These are phyloP conservation scores for Globisporangium irregulare DNA, from an alignment of 352 stramenopile species.

Conservation along the genomic window DNA sequence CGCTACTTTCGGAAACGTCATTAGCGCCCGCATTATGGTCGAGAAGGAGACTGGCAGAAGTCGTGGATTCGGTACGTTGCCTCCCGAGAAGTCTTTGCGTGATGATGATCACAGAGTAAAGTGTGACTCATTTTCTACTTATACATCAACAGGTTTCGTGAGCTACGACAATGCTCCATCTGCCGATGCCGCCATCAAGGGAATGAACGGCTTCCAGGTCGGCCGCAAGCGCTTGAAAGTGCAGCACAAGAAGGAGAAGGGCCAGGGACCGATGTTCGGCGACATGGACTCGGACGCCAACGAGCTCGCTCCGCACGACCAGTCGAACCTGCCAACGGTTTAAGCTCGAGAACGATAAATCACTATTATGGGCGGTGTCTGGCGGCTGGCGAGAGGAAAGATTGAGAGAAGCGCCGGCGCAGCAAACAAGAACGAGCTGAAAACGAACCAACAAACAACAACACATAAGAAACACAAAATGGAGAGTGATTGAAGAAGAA, in stretches of 20 bases:
- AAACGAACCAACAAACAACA: conserved; percentile 9
- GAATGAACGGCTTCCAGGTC: conserved; percentile 96
- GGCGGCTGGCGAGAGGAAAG: background rate
- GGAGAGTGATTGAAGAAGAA: background rate
- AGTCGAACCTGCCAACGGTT: conserved; percentile 28
- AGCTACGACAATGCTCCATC: conserved; percentile 93
- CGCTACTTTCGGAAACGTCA: conserved; percentile 92
- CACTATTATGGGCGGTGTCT: conserved; percentile 12
- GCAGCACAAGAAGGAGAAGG: conserved; percentile 93
- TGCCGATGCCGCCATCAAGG: conserved; percentile 91
- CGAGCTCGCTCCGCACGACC: conserved; percentile 38
- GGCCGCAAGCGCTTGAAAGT: conserved; percentile 96
- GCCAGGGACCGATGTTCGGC: conserved; percentile 57
- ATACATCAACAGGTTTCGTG: conserved; percentile 87
- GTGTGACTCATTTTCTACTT: too few relatives aligned
- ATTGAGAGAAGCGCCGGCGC: background rate
- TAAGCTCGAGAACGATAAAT: conserved; percentile 27
- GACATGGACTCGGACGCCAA: conserved; percentile 56
- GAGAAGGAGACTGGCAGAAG: conserved; percentile 95
- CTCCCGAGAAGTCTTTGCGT: too few relatives aligned
- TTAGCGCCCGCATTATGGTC: conserved; percentile 96
- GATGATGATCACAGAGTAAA: too few relatives aligned
- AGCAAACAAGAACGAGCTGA: conserved; percentile 7
- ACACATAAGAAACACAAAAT: conserved; percentile 5
- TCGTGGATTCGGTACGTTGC: conserved; percentile 87